Evolutionary conservation across 2,329 filamentous ascomycete species (phyloP).

Genomic region (Alternaria angustiovoidea): DNA sequence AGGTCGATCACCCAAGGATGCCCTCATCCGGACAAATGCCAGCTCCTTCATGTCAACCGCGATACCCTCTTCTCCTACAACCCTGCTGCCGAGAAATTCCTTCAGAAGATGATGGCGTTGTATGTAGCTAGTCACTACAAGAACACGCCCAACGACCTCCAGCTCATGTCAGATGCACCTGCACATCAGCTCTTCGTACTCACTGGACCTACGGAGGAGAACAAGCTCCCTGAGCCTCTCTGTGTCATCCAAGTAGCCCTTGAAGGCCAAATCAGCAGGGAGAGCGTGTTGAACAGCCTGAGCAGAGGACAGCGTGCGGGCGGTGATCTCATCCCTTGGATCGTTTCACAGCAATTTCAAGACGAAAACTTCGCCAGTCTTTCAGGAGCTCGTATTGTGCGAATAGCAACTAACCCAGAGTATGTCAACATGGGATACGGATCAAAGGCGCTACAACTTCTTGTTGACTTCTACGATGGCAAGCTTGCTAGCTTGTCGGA

Average conservation of each 20-base stretch:
- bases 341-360: conserved; percentile 97
- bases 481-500: conserved; percentile 89
- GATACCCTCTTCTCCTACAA: conserved; percentile 99
- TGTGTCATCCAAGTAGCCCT: conserved; percentile 94
- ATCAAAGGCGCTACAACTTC: conserved; percentile 82
- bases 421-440: conserved; percentile 94
- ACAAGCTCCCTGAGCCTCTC: conserved; percentile 86
- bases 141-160: conserved; percentile 97
- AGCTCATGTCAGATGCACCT: conserved; percentile 96
- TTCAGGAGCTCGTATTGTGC: conserved; percentile 88
- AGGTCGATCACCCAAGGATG: conserved; percentile 77
- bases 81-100: conserved; percentile 92
- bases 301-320: conserved; percentile 87
- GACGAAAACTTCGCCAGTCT: conserved; percentile 95
- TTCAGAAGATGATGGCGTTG: conserved; percentile 97
- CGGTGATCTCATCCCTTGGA: conserved; percentile 95
- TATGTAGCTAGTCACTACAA: conserved; percentile 99
- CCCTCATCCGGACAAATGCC: conserved; percentile 89
- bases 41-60: conserved; percentile 92
- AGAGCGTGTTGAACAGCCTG: conserved; percentile 89
- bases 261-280: conserved; percentile 92
- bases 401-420: conserved; percentile 96
- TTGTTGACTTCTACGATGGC: conserved; percentile 93
- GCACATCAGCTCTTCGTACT: conserved; percentile 96
- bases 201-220: conserved; percentile 81